Conservation (phyloP, 306 rosid species). For the Mucuna pruriens region DNA sequence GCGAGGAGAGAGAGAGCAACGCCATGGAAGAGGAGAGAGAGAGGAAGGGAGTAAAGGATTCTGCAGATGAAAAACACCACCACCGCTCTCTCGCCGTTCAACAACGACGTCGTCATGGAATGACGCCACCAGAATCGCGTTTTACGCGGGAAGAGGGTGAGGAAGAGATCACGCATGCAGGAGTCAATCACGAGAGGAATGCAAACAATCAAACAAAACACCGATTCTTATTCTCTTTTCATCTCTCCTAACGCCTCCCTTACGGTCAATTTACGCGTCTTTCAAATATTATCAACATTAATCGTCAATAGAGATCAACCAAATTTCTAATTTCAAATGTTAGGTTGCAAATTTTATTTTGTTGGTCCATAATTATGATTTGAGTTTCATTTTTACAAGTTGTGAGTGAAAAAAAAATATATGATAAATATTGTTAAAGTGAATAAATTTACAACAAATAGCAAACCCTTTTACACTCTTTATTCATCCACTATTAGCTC, state of each 20-base stretch:
- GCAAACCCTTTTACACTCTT: no score
- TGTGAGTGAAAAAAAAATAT: no score
- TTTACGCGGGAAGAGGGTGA: constrained; percentile 47
- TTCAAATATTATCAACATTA: background rate
- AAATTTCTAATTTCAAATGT: background rate
- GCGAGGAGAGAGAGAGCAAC: constrained; percentile 76
- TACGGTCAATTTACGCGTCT: constrained; percentile 22
- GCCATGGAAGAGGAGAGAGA: constrained; percentile 76
- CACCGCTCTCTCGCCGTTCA: constrained; percentile 76
- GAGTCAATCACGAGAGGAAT: no score
- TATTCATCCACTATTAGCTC: no score
- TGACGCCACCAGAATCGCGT: no score
- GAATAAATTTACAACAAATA: no score
- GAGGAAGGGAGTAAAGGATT: constrained; percentile 69
- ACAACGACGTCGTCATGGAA: constrained; percentile 43
- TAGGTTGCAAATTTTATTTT: no score
- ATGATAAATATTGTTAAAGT: no score
- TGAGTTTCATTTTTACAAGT: no score
- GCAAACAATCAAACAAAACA: background rate
- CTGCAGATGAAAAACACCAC: constrained; percentile 64
- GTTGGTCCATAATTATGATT: no score
- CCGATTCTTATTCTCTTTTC: background rate
- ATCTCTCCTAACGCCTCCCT: background rate
- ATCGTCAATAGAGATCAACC: background rate
- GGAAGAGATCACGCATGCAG: background rate